A percentile compares a stretch with the other conserved stretches of the same genome.
These are phyloP conservation scores for Inga oerstediana DNA, from an alignment of 306 rosid genomes.

Conservation along the genomic window DNA sequence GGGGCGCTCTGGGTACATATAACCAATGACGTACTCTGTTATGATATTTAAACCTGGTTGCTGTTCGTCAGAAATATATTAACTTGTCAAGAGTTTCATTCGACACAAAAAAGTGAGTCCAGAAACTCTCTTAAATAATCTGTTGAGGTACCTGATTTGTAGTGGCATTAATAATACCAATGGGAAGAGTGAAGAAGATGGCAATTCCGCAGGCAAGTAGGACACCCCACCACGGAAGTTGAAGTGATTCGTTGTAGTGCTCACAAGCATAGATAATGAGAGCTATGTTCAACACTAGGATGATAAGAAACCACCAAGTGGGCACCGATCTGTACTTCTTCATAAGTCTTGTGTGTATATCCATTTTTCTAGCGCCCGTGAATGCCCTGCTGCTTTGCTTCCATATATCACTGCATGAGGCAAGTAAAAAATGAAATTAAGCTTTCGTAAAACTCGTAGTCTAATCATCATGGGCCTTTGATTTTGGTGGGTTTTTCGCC, in stretches of 20 bases:
- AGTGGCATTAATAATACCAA: constrained; percentile 36
- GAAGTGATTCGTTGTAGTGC: constrained; percentile 52
- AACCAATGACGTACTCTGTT: constrained; percentile 88
- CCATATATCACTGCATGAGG: constrained; percentile 42
- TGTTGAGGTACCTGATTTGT: constrained; percentile 67
- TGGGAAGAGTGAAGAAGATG: constrained; percentile 53
- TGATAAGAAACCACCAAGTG: constrained; percentile 54
- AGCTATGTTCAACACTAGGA: constrained; percentile 45
- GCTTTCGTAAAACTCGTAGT: background rate
- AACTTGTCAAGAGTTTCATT: constrained; percentile 13
- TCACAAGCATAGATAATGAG: constrained; percentile 47
- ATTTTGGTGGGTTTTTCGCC: background rate
- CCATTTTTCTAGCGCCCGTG: constrained; percentile 36
- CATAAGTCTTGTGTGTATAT: constrained; percentile 62
- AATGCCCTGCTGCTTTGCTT: constrained; percentile 46
- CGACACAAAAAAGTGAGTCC: background rate
- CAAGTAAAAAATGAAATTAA: background rate
- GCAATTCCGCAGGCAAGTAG: constrained; percentile 62
- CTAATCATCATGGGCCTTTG: background rate
- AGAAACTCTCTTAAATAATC: background rate
- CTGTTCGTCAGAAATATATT: constrained; percentile 43
- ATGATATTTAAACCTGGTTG: constrained; percentile 81
- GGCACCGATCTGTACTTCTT: constrained; percentile 55
- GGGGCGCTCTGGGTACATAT: constrained; percentile 82
- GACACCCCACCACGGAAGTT: constrained; percentile 72